These are phyloP conservation scores for Globisporangium acanthophoron DNA, from an alignment of 352 stramenopile genomes.

Conservation along the genomic window DNA sequence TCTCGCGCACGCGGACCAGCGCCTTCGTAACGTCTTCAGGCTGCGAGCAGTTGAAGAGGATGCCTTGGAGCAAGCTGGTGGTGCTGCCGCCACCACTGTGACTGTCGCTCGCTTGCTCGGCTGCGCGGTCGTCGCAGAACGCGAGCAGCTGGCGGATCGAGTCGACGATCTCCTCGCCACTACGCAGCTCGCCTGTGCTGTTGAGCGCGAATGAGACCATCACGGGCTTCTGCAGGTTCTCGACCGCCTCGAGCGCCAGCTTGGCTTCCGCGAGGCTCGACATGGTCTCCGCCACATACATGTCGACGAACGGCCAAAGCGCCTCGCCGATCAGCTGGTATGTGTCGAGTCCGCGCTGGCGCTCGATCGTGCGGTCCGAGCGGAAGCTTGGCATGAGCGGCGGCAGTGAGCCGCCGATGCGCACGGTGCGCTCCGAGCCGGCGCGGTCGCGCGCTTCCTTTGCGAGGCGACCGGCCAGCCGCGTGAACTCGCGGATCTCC, in stretches of 20 bases:
- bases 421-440: no score
- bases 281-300: no score
- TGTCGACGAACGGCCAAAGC: no score
- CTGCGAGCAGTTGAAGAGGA: no score
- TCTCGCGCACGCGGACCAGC: no score
- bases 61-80: no score
- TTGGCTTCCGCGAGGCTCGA: constrained; percentile 59
- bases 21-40: no score
- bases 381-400: constrained; percentile 89
- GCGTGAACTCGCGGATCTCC: no score
- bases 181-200: constrained; percentile 65
- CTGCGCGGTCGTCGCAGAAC: background rate
- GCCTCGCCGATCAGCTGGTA: constrained; percentile 39
- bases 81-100: no score
- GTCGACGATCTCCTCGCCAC: constrained; percentile 60
- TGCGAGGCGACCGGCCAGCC: no score
- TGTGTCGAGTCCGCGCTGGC: constrained; percentile 53
- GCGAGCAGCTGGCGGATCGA: constrained; percentile 32
- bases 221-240: constrained; percentile 54
- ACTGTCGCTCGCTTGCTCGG: no score
- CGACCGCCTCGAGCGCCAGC: constrained; percentile 76
- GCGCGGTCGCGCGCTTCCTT: no score
- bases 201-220: constrained; percentile 87
- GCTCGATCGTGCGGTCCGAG: constrained; percentile 79
- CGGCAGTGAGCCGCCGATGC: constrained; percentile 59